Conservation (phyloP, 177 flowering plant species). For the Vitis hybrid region DNA sequence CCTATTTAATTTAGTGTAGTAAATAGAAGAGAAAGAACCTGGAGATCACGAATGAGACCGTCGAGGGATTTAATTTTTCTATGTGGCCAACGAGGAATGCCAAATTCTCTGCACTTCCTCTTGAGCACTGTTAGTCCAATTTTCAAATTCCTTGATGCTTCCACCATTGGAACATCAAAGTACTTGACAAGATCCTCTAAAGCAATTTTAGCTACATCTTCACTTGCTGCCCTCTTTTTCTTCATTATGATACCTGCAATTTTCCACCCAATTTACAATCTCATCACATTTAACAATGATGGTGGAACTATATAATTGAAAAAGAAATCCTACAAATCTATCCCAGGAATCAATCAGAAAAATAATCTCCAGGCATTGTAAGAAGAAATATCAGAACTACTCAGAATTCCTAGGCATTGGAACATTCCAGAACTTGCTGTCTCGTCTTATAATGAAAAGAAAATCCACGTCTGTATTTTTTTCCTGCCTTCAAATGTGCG, state of each 20-base stretch:
- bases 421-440: too few species aligned
- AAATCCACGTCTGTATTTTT: too few species aligned
- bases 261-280: background rate
- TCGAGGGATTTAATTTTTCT: constrained; percentile 76
- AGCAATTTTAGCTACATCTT: constrained; percentile 42
- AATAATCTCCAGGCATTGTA: background rate
- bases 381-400: too few species aligned
- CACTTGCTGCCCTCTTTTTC: constrained; percentile 48
- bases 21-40: constrained; percentile 33
- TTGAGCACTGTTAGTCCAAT: constrained; percentile 72
- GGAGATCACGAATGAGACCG: constrained; percentile 58
- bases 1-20: background rate
- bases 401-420: too few species aligned
- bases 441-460: too few species aligned
- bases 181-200: constrained; percentile 57
- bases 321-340: background rate
- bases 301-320: background rate
- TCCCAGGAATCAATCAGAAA: background rate
- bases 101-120: constrained; percentile 70
- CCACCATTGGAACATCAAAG: constrained; percentile 59
- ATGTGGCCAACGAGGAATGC: constrained; percentile 86
- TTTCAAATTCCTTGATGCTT: constrained; percentile 56
- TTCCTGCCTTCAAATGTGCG: too few species aligned
- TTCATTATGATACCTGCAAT: constrained; percentile 28
- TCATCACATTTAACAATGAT: background rate